A percentile compares a stretch with the other conserved stretches of the same genome.
Evolutionary conservation across 1,284 basidiomycete genomes (phyloP).

Genomic region (Ceratobasidium sp.): DNA sequence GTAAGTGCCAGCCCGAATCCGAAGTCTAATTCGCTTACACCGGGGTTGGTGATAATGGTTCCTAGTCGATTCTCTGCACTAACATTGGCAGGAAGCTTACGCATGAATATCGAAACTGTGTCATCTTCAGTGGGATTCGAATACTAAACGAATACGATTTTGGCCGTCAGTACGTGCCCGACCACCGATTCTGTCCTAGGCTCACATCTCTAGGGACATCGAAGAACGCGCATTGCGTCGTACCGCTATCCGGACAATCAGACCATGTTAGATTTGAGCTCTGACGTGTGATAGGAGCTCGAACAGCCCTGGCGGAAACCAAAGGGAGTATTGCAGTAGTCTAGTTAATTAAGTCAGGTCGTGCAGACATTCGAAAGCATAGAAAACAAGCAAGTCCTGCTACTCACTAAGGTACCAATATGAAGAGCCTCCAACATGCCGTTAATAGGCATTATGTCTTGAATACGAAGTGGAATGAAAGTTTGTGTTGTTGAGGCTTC

Average conservation of each 20-base stretch:
- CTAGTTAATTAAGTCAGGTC: too few relatives aligned
- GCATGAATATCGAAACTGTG: conserved; percentile 35
- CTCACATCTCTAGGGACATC: conserved; percentile 32
- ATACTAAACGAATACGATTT: not conserved
- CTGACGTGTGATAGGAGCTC: too few relatives aligned
- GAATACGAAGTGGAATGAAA: too few relatives aligned
- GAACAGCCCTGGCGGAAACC: too few relatives aligned
- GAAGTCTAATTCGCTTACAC: not conserved
- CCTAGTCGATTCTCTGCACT: conserved; percentile 15
- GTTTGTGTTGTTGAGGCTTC: too few relatives aligned
- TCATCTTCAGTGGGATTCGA: conserved; percentile 3
- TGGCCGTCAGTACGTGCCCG: not conserved
- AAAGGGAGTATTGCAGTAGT: too few relatives aligned
- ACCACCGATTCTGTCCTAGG: not conserved
- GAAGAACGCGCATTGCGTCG: conserved; percentile 27
- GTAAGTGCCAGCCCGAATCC: too few relatives aligned
- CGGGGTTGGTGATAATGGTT: conserved; percentile 14
- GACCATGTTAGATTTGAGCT: conserved; percentile 14
- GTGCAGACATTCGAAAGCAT: too few relatives aligned
- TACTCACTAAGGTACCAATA: too few relatives aligned
- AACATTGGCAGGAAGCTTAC: conserved; percentile 7
- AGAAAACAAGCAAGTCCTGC: too few relatives aligned
- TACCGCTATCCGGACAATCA: conserved; percentile 25
- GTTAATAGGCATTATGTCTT: too few relatives aligned
- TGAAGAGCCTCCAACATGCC: too few relatives aligned